Percentiles rank a stretch among this genome's conserved stretches.
Evolutionary conservation across 176 grass and related monocot species (phyloP).

Genomic region (Avena sativa): DNA sequence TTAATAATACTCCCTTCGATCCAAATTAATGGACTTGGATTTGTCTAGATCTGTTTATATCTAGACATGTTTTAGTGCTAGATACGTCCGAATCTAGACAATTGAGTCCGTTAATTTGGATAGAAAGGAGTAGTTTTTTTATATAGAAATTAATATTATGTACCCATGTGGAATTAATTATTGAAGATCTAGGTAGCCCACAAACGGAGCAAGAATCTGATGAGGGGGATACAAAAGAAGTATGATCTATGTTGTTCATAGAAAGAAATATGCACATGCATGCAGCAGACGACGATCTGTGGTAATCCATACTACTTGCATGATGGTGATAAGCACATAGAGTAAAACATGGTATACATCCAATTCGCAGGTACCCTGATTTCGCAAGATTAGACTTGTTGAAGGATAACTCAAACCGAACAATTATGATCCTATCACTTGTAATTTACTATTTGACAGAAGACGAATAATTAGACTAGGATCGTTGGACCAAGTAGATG

Average conservation of each 20-base stretch:
- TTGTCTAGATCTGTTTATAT: too few species aligned
- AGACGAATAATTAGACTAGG: neutral
- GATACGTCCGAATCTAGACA: too few species aligned
- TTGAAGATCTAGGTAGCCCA: neutral
- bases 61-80: too few species aligned
- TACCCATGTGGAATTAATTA: neutral
- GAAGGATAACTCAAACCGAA: neutral
- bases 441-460: neutral
- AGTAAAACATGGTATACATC: neutral
- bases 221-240: neutral
- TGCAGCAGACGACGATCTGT: too few species aligned
- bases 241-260: neutral
- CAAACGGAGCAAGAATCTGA: neutral
- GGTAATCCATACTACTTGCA: too few species aligned
- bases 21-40: too few species aligned
- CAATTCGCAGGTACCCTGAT: neutral
- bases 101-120: too few species aligned
- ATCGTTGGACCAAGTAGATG: neutral
- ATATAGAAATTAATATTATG: neutral
- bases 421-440: neutral
- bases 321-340: neutral
- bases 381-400: neutral
- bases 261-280: neutral
- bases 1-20: too few species aligned
- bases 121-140: too few species aligned